phyloP scores from a whole-genome alignment of 345 rosid species.

The Eucalyptus globulus region DNA sequence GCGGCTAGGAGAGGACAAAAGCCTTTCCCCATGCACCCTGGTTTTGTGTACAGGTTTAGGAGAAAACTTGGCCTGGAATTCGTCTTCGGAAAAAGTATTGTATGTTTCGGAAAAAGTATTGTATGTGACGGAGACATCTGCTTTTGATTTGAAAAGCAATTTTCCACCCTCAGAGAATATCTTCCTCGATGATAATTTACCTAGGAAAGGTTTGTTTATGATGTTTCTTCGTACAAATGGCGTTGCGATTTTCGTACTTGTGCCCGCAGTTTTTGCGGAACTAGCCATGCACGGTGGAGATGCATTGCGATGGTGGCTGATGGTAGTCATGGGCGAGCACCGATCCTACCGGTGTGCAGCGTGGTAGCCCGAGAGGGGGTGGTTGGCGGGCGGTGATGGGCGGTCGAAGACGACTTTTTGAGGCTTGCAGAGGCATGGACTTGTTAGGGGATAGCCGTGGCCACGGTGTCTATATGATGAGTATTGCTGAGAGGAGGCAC shows the following conservation, averaged over 20 bases:
- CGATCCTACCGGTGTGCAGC: background rate
- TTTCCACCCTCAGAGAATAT: background rate
- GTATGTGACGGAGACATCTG: fast-evolving
- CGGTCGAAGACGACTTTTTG: fast-evolving
- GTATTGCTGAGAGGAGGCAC: background rate
- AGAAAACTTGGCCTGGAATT: background rate
- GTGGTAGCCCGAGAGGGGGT: fast-evolving
- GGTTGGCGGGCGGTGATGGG: background rate
- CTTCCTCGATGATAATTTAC: background rate
- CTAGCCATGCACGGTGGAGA: background rate
- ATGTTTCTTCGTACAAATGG: background rate
- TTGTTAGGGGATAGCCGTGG: background rate
- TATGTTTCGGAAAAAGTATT: background rate
- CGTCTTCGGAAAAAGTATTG: background rate
- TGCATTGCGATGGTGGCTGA: background rate
- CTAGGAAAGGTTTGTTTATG: background rate
- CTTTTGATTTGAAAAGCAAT: background rate
- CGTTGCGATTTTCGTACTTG: background rate
- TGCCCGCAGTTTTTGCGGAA: fast-evolving
- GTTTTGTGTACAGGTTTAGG: background rate
- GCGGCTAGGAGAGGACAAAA: background rate
- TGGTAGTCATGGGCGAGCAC: fast-evolving
- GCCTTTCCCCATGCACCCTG: background rate
- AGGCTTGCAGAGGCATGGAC: background rate
- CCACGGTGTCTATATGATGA: background rate